phyloP scores from a whole-genome alignment of 2,329 filamentous ascomycete species.

The Metarhizium robertsii region DNA sequence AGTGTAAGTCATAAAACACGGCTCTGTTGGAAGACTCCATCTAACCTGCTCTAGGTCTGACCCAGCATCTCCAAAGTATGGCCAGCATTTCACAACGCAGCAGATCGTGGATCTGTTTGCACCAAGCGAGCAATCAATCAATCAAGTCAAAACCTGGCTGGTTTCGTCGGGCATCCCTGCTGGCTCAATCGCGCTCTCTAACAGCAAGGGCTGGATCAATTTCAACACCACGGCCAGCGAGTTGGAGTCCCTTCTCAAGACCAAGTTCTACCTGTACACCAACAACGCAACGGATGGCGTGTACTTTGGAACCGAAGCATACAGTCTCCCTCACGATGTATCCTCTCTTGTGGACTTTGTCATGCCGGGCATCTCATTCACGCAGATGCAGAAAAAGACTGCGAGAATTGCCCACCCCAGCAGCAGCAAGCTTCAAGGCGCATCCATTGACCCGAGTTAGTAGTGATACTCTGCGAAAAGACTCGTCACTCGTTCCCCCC shows the following conservation, averaged over 20 bases:
- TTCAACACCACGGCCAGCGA: conserved; percentile 46
- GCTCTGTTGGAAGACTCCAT: background rate
- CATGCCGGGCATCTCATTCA: conserved; percentile 24
- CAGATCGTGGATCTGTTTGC: conserved; percentile 35
- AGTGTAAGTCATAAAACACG: conserved; percentile 16
- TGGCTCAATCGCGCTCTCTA: conserved; percentile 37
- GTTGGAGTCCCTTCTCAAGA: conserved; percentile 41
- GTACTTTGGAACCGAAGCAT: conserved; percentile 32
- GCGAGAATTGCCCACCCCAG: background rate
- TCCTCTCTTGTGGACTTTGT: conserved; percentile 30
- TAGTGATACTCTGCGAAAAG: too few relatives aligned
- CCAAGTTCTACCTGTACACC: conserved; percentile 42
- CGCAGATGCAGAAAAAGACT: background rate
- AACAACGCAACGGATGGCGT: conserved; percentile 22
- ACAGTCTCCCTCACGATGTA: conserved; percentile 28
- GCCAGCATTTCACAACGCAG: conserved; percentile 35
- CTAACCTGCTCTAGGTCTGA: conserved; percentile 19
- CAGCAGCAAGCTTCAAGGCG: background rate
- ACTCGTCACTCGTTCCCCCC: too few relatives aligned
- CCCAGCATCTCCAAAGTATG: conserved; percentile 34
- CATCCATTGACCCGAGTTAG: background rate
- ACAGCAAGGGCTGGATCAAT: conserved; percentile 41
- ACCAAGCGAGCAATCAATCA: conserved; percentile 32
- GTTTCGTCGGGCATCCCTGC: conserved; percentile 37
- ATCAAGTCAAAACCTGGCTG: conserved; percentile 45